A percentile compares a stretch with the other conserved stretches of the same genome.
Conservation (phyloP, 2,329 filamentous ascomycete genomes). For the Fusarium devonianum region DNA sequence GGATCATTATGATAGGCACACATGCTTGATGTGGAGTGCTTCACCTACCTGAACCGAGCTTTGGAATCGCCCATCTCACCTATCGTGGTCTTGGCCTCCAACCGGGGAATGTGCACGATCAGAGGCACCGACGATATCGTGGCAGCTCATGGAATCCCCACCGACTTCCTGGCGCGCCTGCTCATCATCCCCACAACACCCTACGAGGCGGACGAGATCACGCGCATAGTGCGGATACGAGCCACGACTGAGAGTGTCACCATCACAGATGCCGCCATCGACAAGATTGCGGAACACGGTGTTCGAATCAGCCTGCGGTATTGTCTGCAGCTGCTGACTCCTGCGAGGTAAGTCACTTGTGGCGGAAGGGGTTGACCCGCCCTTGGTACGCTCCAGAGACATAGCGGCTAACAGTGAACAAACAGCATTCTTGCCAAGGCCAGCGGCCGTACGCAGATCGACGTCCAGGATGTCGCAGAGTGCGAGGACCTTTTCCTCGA, state of each 20-base stretch:
- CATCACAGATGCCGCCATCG: slow-evolving; percentile 82
- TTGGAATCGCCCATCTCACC: slow-evolving; percentile 93
- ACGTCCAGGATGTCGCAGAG: slow-evolving; percentile 78
- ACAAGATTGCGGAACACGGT: slow-evolving; percentile 86
- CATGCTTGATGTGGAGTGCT: slow-evolving; percentile 99
- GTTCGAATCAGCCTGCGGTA: slow-evolving; percentile 91
- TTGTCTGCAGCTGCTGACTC: slow-evolving; percentile 88
- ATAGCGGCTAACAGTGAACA: slow-evolving; percentile 45
- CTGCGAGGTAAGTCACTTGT: slow-evolving; percentile 67
- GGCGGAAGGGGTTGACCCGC: slow-evolving; percentile 30
- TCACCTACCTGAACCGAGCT: slow-evolving; percentile 98
- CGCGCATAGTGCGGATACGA: slow-evolving; percentile 86
- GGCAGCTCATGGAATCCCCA: slow-evolving; percentile 90
- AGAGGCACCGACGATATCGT: slow-evolving; percentile 83
- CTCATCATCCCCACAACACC: slow-evolving; percentile 95
- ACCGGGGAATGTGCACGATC: slow-evolving; percentile 92
- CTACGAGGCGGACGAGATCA: slow-evolving; percentile 88
- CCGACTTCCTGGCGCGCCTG: slow-evolving; percentile 90
- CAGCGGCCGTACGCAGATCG: slow-evolving; percentile 78
- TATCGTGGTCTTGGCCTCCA: slow-evolving; percentile 96
- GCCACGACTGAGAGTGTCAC: slow-evolving; percentile 81
- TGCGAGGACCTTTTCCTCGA: slow-evolving; percentile 87
- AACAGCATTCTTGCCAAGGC: slow-evolving; percentile 84
- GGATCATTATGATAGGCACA: slow-evolving; percentile 72
- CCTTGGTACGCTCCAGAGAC: slow-evolving; percentile 40